Percentiles rank a stretch among this genome's conserved stretches.
Evolutionary conservation across 2,329 filamentous ascomycete species (phyloP).

Genomic region (Curvularia verruculosa): DNA sequence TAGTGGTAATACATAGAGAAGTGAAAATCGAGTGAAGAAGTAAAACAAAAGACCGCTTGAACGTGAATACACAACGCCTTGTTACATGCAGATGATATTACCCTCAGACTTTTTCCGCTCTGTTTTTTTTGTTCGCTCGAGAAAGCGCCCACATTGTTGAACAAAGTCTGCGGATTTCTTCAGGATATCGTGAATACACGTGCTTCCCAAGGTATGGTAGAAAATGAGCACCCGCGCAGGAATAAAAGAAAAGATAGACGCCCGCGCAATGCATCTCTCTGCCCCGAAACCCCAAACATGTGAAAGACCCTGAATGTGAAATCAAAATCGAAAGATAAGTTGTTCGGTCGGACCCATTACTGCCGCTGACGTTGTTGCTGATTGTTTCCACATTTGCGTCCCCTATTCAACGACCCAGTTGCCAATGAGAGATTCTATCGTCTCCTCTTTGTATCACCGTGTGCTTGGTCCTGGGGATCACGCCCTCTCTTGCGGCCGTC

Average conservation of each 20-base stretch:
- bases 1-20: background rate
- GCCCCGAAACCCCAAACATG: background rate
- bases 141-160: background rate
- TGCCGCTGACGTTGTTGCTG: background rate
- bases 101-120: background rate
- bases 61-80: background rate
- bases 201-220: background rate
- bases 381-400: background rate
- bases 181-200: background rate
- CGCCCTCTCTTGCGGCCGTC: conserved; percentile 33
- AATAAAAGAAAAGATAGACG: background rate
- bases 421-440: conserved; percentile 17
- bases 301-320: background rate
- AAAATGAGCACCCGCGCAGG: background rate
- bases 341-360: background rate
- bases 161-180: background rate
- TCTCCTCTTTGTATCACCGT: conserved; percentile 34
- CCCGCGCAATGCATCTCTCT: background rate
- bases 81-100: background rate
- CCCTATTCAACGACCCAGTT: background rate
- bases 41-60: background rate
- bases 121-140: background rate
- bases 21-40: background rate
- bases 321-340: background rate
- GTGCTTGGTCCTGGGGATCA: conserved; percentile 31